Evolutionary conservation across 805 yeast species (phyloP).

Genomic region (Starmerella davenportii): DNA sequence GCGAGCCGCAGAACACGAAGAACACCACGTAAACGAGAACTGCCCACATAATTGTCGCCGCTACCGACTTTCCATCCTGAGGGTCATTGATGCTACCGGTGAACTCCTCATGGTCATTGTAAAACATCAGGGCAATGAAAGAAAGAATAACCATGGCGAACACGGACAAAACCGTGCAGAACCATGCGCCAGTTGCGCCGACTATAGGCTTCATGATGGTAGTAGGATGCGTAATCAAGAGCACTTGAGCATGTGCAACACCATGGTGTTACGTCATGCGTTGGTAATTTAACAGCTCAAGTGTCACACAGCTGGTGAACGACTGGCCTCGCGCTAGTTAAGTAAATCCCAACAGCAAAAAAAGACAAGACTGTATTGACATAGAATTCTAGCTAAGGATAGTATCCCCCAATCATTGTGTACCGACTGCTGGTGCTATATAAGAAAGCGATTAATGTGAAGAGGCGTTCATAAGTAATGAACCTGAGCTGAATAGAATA

Average conservation of each 20-base stretch:
- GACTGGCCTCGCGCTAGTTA: no score
- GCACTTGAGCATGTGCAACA: background rate
- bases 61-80: conserved; percentile 82
- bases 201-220: conserved; percentile 13
- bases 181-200: conserved; percentile 53
- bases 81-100: conserved; percentile 86
- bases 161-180: conserved; percentile 81
- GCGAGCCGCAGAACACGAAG: conserved; percentile 81
- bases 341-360: no score
- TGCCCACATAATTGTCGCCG: conserved; percentile 77
- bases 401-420: no score
- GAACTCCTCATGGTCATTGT: conserved; percentile 70
- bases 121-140: conserved; percentile 67
- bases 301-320: no score
- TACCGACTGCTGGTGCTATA: no score
- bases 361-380: no score
- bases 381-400: no score
- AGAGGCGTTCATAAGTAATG: no score
- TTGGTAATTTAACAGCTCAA: no score
- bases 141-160: conserved; percentile 80
- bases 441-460: no score
- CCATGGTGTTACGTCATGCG: background rate
- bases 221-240: background rate
- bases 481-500: no score
- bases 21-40: conserved; percentile 64